Evolutionary conservation across 2,329 filamentous ascomycete species (phyloP).

Genomic region (Furcasterigmium sp.): DNA sequence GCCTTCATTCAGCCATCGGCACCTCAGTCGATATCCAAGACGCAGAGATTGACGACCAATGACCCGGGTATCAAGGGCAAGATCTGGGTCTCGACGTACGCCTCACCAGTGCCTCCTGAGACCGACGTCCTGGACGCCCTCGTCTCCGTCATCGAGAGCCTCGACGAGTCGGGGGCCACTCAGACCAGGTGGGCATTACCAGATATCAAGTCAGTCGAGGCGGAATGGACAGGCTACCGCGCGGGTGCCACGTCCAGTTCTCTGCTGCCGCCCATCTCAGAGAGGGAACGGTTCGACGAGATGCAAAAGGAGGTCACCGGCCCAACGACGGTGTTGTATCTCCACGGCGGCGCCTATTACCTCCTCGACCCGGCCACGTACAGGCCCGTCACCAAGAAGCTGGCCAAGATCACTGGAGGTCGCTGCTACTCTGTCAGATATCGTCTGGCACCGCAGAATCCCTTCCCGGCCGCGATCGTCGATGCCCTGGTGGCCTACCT

Average conservation of each 20-base stretch:
- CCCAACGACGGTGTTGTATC: slow-evolving; percentile 62
- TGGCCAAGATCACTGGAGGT: slow-evolving; percentile 63
- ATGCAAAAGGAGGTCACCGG: slow-evolving; percentile 64
- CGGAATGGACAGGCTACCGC: slow-evolving; percentile 73
- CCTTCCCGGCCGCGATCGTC: slow-evolving; percentile 69
- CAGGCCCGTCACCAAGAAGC: slow-evolving; percentile 48
- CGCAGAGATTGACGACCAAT: slow-evolving; percentile 57
- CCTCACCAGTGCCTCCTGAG: slow-evolving; percentile 54
- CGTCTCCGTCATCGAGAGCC: slow-evolving; percentile 48
- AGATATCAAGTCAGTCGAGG: slow-evolving; percentile 53
- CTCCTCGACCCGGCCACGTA: slow-evolving; percentile 67
- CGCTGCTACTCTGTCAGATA: slow-evolving; percentile 70
- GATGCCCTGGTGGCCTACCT: slow-evolving; percentile 72
- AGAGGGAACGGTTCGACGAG: slow-evolving; percentile 58
- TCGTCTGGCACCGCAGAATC: slow-evolving; percentile 66
- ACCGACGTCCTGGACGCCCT: slow-evolving; percentile 52
- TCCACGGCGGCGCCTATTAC: slow-evolving; percentile 73
- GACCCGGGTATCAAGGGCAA: slow-evolving; percentile 69
- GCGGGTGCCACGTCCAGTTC: slow-evolving; percentile 44
- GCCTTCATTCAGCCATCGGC: slow-evolving; percentile 47
- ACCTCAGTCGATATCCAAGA: slow-evolving; percentile 48
- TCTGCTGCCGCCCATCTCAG: slow-evolving; percentile 49
- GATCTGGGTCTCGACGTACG: slow-evolving; percentile 75
- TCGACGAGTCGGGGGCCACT: slow-evolving; percentile 33
- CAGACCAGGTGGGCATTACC: slow-evolving; percentile 36